Evolutionary conservation across 331 rosid species (phyloP).

Genomic region (Saraca asoca): DNA sequence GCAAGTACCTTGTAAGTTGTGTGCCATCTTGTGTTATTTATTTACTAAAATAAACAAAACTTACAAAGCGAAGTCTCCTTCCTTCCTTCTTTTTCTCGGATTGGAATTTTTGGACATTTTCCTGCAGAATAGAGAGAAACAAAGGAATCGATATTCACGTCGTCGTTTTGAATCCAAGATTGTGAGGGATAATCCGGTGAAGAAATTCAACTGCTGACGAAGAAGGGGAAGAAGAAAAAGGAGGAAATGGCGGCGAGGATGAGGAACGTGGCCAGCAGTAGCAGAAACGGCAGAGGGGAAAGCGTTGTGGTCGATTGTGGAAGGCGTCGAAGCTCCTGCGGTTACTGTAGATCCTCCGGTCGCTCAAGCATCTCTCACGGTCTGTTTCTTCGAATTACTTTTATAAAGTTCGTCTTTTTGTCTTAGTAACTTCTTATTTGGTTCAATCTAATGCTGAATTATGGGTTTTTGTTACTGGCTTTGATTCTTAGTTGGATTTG

Average conservation of each 20-base stretch:
- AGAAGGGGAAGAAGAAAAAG: constrained; percentile 11
- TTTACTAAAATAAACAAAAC: too few relatives aligned
- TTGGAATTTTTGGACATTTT: too few relatives aligned
- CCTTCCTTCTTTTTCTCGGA: too few relatives aligned
- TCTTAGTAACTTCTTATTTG: not conserved
- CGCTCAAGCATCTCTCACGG: constrained; percentile 73
- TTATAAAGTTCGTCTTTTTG: not conserved
- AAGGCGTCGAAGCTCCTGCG: constrained; percentile 60
- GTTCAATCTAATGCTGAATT: constrained; percentile 1
- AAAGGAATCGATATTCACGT: too few relatives aligned
- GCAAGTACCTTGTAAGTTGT: too few relatives aligned
- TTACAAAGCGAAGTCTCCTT: too few relatives aligned
- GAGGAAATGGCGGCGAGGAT: constrained; percentile 52
- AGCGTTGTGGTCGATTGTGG: constrained; percentile 64
- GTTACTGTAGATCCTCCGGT: constrained; percentile 67
- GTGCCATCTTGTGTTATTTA: too few relatives aligned
- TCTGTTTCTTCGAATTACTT: constrained; percentile 11
- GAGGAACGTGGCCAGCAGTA: constrained; percentile 65
- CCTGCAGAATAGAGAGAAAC: too few relatives aligned
- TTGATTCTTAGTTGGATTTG: not conserved
- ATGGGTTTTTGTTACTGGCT: not conserved
- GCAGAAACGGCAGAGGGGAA: constrained; percentile 47
- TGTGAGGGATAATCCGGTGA: not conserved
- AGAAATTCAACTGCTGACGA: not conserved
- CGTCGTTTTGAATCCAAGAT: too few relatives aligned